Evolutionary conservation across 2,329 filamentous ascomycete species (phyloP).

Genomic region (Plenodomus biglobosus): DNA sequence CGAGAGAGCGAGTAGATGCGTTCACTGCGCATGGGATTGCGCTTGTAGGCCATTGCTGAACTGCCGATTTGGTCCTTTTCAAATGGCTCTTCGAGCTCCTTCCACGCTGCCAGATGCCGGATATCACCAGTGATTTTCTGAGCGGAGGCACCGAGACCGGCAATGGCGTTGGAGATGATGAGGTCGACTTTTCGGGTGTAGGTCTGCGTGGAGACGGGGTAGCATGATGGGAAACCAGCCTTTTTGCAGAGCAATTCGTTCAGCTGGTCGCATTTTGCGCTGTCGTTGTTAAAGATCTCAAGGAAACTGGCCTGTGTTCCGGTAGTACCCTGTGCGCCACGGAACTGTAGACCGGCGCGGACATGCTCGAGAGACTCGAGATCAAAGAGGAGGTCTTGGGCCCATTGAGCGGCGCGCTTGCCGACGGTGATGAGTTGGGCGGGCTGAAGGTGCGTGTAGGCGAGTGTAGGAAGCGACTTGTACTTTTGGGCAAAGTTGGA

Average conservation of each 20-base stretch:
- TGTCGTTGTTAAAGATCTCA: slow-evolving; percentile 65
- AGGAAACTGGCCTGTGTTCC: slow-evolving; percentile 66
- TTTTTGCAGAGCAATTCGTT: slow-evolving; percentile 66
- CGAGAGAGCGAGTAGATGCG: slow-evolving; percentile 62
- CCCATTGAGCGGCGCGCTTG: slow-evolving; percentile 71
- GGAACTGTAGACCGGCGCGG: slow-evolving; percentile 69
- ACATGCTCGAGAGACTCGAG: slow-evolving; percentile 71
- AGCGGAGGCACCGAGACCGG: slow-evolving; percentile 75
- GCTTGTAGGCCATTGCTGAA: slow-evolving; percentile 64
- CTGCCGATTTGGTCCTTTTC: slow-evolving; percentile 66
- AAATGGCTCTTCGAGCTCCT: slow-evolving; percentile 85
- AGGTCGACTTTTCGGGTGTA: slow-evolving; percentile 83
- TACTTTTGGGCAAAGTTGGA: slow-evolving; percentile 70
- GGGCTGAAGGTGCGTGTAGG: slow-evolving; percentile 73
- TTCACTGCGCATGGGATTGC: slow-evolving; percentile 62
- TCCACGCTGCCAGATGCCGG: slow-evolving; percentile 70
- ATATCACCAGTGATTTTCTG: slow-evolving; percentile 75
- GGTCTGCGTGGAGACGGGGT: slow-evolving; percentile 70
- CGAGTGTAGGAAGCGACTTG: slow-evolving; percentile 72
- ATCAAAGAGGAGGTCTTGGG: slow-evolving; percentile 75
- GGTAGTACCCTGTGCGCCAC: slow-evolving; percentile 59
- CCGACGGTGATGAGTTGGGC: slow-evolving; percentile 68
- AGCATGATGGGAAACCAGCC: slow-evolving; percentile 63
- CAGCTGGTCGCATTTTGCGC: slow-evolving; percentile 62
- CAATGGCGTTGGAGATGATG: slow-evolving; percentile 76